A percentile compares a stretch with the other conserved stretches of the same genome.
Evolutionary conservation across 495 filamentous ascomycete species (phyloP).

Genomic region (Trichoderma asperelloides): DNA sequence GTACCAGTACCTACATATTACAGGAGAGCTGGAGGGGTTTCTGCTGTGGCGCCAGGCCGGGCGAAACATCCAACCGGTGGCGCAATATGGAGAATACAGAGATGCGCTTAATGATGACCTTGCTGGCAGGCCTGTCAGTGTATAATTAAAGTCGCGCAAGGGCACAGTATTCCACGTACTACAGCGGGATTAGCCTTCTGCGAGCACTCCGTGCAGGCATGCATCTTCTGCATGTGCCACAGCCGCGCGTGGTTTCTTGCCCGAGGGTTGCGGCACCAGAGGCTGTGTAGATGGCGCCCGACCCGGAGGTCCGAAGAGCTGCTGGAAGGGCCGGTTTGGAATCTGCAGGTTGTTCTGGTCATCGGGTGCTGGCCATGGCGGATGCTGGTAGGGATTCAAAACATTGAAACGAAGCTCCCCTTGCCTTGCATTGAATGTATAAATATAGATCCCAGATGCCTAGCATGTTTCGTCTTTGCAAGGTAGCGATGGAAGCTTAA

Average conservation of each 20-base stretch:
- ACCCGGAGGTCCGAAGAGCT: neutral
- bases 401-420: neutral
- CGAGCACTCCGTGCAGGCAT: neutral
- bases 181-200: neutral
- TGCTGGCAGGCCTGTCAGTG: neutral
- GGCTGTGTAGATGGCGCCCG: neutral
- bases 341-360: neutral
- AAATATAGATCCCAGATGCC: neutral
- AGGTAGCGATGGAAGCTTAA: neutral
- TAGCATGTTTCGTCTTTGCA: slow-evolving; percentile 7
- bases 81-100: neutral
- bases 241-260: neutral
- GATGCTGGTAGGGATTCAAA: neutral
- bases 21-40: slow-evolving; percentile 6
- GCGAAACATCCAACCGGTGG: neutral
- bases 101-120: neutral
- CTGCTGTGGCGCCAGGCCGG: neutral
- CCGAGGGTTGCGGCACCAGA: neutral
- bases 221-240: slow-evolving; percentile 2
- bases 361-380: neutral
- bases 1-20: neutral
- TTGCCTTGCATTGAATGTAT: neutral
- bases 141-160: neutral
- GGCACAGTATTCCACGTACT: neutral
- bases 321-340: neutral